Evolutionary conservation across 192 early-diverging fungal genomes (phyloP).

Genomic region (Mortierella claussenii): DNA sequence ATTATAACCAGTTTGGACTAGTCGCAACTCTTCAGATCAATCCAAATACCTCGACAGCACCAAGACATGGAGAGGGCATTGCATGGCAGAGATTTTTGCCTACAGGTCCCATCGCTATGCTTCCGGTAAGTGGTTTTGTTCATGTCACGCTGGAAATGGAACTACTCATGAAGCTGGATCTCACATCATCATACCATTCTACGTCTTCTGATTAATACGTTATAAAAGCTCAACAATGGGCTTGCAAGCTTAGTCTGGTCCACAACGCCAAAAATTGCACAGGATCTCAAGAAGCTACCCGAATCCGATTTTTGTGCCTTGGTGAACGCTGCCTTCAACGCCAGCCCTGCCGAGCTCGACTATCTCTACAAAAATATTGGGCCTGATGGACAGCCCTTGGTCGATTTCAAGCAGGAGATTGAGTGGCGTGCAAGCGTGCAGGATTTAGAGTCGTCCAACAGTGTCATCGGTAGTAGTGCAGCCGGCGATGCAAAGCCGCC

Average conservation of each 20-base stretch:
- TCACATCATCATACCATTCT: slow-evolving; percentile 9
- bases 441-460: slow-evolving; percentile 23
- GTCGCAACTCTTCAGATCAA: slow-evolving; percentile 86
- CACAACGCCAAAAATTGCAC: slow-evolving; percentile 69
- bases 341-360: slow-evolving; percentile 75
- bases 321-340: slow-evolving; percentile 86
- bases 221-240: slow-evolving; percentile 63
- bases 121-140: slow-evolving; percentile 89
- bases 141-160: too few relatives aligned
- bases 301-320: slow-evolving; percentile 70
- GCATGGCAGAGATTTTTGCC: slow-evolving; percentile 97
- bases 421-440: slow-evolving; percentile 73
- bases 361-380: slow-evolving; percentile 73
- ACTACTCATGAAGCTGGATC: too few relatives aligned
- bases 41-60: slow-evolving; percentile 64
- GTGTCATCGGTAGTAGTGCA: not conserved
- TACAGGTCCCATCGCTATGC: slow-evolving; percentile 90
- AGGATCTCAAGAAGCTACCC: slow-evolving; percentile 70
- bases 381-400: slow-evolving; percentile 38
- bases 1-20: slow-evolving; percentile 87
- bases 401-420: slow-evolving; percentile 68
- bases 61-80: slow-evolving; percentile 32
- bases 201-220: not conserved
- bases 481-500: slow-evolving; percentile 64
- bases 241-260: slow-evolving; percentile 94